phyloP scores from a whole-genome alignment of 768 basidiomycete species.

The Mycena rebaudengoi region DNA sequence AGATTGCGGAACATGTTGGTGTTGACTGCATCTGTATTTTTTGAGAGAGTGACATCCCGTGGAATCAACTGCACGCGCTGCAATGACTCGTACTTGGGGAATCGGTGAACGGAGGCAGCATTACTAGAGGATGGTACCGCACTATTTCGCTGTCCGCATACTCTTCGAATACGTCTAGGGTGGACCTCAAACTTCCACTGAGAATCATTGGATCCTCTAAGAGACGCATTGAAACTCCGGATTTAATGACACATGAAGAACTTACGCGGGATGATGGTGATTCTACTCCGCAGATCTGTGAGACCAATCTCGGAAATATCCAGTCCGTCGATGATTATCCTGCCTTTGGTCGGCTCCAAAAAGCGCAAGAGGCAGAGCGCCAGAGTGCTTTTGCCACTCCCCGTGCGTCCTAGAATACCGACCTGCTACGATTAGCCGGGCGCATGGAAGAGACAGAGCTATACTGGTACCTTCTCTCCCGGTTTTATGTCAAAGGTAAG shows the following conservation, averaged over 20 bases:
- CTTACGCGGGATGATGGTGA: slow-evolving; percentile 80
- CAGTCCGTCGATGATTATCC: slow-evolving; percentile 66
- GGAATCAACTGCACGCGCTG: slow-evolving; percentile 83
- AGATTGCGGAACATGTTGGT: slow-evolving; percentile 78
- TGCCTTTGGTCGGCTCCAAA: slow-evolving; percentile 72
- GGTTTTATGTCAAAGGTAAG: slow-evolving; percentile 63
- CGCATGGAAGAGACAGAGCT: too few species aligned
- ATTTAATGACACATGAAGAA: background rate
- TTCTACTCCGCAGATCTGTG: slow-evolving; percentile 69
- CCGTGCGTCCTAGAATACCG: slow-evolving; percentile 48
- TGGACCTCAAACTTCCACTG: slow-evolving; percentile 82
- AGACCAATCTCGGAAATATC: slow-evolving; percentile 74
- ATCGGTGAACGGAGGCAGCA: background rate
- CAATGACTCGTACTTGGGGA: slow-evolving; percentile 76
- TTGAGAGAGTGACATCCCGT: slow-evolving; percentile 54
- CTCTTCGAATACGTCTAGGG: slow-evolving; percentile 86
- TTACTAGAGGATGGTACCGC: slow-evolving; percentile 33
- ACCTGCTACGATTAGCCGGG: too few species aligned
- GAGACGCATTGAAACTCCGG: background rate
- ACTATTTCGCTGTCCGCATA: slow-evolving; percentile 87
- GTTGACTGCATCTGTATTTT: slow-evolving; percentile 61
- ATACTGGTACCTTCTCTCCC: slow-evolving; percentile 67
- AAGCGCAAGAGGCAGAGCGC: slow-evolving; percentile 88
- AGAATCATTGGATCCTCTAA: slow-evolving; percentile 90
- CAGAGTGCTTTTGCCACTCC: slow-evolving; percentile 82